Percentiles rank a stretch among this genome's conserved stretches.
Conservation (phyloP, 1,139 yeast species). For the Geotrichum bryndzae region DNA sequence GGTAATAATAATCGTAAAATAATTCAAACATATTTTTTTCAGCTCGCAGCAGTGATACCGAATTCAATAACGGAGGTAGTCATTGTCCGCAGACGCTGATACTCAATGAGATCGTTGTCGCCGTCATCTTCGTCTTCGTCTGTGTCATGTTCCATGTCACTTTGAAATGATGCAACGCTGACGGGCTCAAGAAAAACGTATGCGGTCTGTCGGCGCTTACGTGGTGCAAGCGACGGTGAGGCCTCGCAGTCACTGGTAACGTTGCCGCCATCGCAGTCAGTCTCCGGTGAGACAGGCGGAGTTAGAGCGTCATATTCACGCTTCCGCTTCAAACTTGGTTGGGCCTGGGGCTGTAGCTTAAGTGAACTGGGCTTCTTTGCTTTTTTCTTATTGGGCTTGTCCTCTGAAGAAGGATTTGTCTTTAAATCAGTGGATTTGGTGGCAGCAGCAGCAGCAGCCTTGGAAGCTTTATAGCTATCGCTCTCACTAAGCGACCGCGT, state of each 20-base stretch:
- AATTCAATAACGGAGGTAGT: neutral
- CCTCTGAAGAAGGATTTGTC: neutral
- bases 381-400: neutral
- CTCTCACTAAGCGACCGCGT: slow-evolving; percentile 14
- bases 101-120: neutral
- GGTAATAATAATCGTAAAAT: no score
- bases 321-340: neutral
- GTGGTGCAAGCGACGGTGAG: neutral
- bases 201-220: neutral
- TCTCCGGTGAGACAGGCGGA: neutral
- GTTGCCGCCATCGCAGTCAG: neutral
- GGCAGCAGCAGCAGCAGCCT: neutral
- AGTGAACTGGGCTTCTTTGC: neutral
- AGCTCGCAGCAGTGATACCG: neutral
- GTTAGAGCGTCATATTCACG: neutral
- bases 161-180: neutral
- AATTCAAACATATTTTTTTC: neutral
- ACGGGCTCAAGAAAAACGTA: neutral
- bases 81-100: neutral
- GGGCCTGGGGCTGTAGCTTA: neutral
- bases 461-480: slow-evolving; percentile 25
- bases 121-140: neutral
- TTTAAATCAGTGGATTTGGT: no score
- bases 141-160: neutral
- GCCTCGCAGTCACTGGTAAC: neutral